Percentiles rank a stretch among this genome's conserved stretches.
These are phyloP conservation scores for Zygosaccharomyces siamensis DNA, from an alignment of 805 yeast species.

Conservation along the genomic window DNA sequence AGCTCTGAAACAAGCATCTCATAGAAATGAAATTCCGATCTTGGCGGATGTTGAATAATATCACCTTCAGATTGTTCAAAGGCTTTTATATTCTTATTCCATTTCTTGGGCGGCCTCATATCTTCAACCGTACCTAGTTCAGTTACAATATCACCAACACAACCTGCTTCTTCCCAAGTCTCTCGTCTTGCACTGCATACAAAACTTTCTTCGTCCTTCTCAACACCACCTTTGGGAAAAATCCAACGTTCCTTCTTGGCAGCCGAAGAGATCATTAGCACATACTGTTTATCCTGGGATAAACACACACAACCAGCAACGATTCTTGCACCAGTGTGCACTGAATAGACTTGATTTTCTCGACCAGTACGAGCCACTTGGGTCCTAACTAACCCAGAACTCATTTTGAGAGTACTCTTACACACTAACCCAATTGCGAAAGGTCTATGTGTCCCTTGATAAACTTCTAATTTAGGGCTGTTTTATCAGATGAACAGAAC, in stretches of 20 bases:
- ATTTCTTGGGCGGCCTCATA: constrained; percentile 44
- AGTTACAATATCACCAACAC: constrained; percentile 54
- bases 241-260: constrained; percentile 73
- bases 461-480: background rate
- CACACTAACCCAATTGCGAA: background rate
- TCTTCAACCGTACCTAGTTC: constrained; percentile 68
- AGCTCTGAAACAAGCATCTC: constrained; percentile 62
- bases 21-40: constrained; percentile 83
- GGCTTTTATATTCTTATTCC: constrained; percentile 31
- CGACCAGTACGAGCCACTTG: constrained; percentile 50
- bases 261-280: constrained; percentile 74
- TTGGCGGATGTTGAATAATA: constrained; percentile 48
- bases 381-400: constrained; percentile 28
- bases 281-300: constrained; percentile 50
- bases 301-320: constrained; percentile 92
- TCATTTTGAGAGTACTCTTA: background rate
- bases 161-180: constrained; percentile 98
- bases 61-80: constrained; percentile 23
- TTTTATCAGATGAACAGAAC: background rate
- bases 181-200: constrained; percentile 67
- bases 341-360: constrained; percentile 53
- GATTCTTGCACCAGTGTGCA: constrained; percentile 66
- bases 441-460: background rate
- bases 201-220: constrained; percentile 60
- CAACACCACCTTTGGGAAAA: constrained; percentile 94